phyloP scores from a whole-genome alignment of 2,329 filamentous ascomycete genomes.

The Aureobasidium musti region DNA sequence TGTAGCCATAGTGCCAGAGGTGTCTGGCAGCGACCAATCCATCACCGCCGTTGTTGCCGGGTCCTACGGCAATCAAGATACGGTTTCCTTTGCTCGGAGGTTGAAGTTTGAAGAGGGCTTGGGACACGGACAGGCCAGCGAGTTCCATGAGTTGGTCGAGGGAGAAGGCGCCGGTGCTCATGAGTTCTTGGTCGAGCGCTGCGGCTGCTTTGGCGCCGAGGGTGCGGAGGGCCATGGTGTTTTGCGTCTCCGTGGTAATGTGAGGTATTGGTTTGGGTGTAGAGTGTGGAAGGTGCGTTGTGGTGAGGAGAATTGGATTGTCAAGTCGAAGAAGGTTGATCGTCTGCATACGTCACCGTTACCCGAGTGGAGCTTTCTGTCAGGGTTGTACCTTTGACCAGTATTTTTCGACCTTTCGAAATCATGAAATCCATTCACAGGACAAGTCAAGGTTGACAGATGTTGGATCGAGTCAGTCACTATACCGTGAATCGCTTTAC shows the following conservation, averaged over 20 bases:
- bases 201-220: conserved; percentile 68
- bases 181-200: conserved; percentile 88
- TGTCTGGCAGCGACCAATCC: conserved; percentile 93
- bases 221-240: conserved; percentile 12
- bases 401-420: background rate
- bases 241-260: background rate
- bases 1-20: conserved; percentile 87
- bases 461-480: no score
- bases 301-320: background rate
- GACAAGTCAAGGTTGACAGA: no score
- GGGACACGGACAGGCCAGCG: conserved; percentile 87
- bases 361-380: conserved; percentile 11
- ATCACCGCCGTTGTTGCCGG: conserved; percentile 78
- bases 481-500: no score
- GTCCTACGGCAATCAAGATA: conserved; percentile 87
- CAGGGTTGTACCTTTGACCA: background rate
- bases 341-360: background rate
- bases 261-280: background rate
- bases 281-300: background rate
- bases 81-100: conserved; percentile 69
- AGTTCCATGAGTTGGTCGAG: conserved; percentile 98
- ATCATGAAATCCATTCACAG: background rate
- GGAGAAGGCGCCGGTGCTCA: conserved; percentile 84
- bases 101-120: conserved; percentile 85
- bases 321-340: background rate